Base-by-base conservation (phyloP, 306 rosid genomes). In the Casuarina equisetifolia region DNA sequence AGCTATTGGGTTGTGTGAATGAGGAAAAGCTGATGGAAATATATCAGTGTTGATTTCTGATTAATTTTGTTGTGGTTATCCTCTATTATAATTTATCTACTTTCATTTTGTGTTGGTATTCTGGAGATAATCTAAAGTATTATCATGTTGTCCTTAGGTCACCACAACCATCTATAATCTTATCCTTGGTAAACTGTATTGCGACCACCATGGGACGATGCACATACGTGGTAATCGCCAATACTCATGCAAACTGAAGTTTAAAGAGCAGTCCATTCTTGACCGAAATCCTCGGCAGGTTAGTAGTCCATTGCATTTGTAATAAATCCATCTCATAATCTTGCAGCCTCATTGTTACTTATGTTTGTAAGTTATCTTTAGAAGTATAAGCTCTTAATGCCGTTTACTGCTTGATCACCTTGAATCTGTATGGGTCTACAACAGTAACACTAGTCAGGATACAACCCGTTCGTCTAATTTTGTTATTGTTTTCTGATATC, bases 261-360 rank as follows among this genome's bases (percentile, higher is more conserved):
- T 95, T 85, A 95, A 95, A 86, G 99, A 95, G 85, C 99, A 89
- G 73, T 74, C 99, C 17, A 77, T 95, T 83, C 94, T 95, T 74
- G 99, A 95, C 84, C 96, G 99, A 82, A 95, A 95, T 87, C 97
- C 94, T 78, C 99, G 79, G 81, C 99, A 92, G 92, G 99, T 92
- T 74, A 88, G 85, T 85, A 44, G 40, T 74, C 39, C 38, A 58
- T 83, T 78, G 50, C 58, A 64, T 48, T 50, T 35, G 25, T 71
- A 43, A 43, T 40, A 46, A 38, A n/a, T 43, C 50, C 20, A 32
- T 67, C 53, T 78, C 68, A 54, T 50, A 17, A 45, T 42, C 67
- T 50, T 70, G 32, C 36, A 76, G 66, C 63, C 25, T 36, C 40
- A 19, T 69, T 46, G n/a, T 48, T n/a, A 39, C 48, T 67, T 35